phyloP scores from a whole-genome alignment of 2,329 filamentous ascomycete species.

The Thielaviopsis musarum region DNA sequence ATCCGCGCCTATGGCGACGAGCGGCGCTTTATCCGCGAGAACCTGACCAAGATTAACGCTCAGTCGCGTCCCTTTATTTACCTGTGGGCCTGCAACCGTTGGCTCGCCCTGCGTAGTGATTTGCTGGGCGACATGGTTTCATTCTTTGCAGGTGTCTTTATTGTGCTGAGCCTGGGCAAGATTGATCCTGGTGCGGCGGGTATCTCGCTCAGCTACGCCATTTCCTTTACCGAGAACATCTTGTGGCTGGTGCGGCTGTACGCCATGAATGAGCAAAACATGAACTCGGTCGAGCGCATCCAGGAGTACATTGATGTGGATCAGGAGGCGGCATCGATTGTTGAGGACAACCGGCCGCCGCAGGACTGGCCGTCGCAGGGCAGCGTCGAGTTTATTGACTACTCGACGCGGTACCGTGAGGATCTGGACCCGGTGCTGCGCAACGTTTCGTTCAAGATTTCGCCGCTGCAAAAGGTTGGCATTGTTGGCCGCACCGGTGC shows the following conservation, averaged over 20 bases:
- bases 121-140: constrained; percentile 77
- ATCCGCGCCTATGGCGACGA: constrained; percentile 95
- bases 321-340: constrained; percentile 67
- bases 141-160: constrained; percentile 85
- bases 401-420: constrained; percentile 74
- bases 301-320: constrained; percentile 96
- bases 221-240: constrained; percentile 93
- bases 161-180: constrained; percentile 64
- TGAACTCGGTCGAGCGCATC: constrained; percentile 96
- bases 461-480: constrained; percentile 78
- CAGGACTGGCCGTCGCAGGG: constrained; percentile 74
- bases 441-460: constrained; percentile 71
- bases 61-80: constrained; percentile 91
- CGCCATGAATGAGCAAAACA: constrained; percentile 92
- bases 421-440: constrained; percentile 80
- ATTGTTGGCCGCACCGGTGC: constrained; percentile 92
- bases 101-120: constrained; percentile 87
- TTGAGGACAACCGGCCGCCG: constrained; percentile 62
- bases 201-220: constrained; percentile 85
- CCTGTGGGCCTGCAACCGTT: constrained; percentile 90
- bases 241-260: constrained; percentile 93
- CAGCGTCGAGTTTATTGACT: constrained; percentile 71
- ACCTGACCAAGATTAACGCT: constrained; percentile 71
- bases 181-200: constrained; percentile 87
- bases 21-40: constrained; percentile 82